Percentiles rank a stretch among this genome's conserved stretches.
Conservation (phyloP, 257 asterid genomes). For the Avicennia marina region DNA sequence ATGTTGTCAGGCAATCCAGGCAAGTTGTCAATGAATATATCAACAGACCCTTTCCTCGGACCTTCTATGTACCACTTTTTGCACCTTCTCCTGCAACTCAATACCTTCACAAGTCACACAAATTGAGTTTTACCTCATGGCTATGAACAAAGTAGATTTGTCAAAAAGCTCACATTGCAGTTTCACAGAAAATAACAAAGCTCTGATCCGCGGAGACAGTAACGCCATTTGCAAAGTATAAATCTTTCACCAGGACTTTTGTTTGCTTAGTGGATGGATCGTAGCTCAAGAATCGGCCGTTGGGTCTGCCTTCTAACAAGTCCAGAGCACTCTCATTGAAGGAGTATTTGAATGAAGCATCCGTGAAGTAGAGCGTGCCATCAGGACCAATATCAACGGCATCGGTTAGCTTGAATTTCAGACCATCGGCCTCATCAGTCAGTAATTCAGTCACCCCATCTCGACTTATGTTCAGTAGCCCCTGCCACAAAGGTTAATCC, state of each 20-base stretch:
- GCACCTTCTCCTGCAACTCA: conserved; percentile 57
- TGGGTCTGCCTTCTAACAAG: conserved; percentile 54
- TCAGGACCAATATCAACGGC: conserved; percentile 61
- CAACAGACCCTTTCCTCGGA: conserved; percentile 48
- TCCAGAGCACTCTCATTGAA: conserved; percentile 29
- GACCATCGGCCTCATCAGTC: conserved; percentile 70
- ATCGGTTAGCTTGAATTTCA: conserved; percentile 62
- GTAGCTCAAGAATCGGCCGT: conserved; percentile 72
- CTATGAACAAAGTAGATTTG: too few relatives aligned
- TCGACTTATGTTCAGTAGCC: conserved; percentile 58
- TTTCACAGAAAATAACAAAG: conserved; percentile 70
- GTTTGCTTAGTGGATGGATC: conserved; percentile 68
- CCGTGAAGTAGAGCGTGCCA: conserved; percentile 77
- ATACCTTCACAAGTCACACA: too few relatives aligned
- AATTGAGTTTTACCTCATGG: too few relatives aligned
- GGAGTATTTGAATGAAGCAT: conserved; percentile 56
- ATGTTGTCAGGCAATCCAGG: conserved; percentile 95
- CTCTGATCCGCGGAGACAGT: conserved; percentile 57
- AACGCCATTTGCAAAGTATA: conserved; percentile 81
- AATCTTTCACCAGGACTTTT: conserved; percentile 37
- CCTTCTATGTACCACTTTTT: conserved; percentile 57
- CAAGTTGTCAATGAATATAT: conserved; percentile 48
- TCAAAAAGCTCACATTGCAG: conserved; percentile 40
- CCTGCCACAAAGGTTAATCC: conserved; percentile 38
- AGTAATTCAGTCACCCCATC: conserved; percentile 51